Conservation (phyloP, 345 rosid species). For the Streptanthus diversifolius region DNA sequence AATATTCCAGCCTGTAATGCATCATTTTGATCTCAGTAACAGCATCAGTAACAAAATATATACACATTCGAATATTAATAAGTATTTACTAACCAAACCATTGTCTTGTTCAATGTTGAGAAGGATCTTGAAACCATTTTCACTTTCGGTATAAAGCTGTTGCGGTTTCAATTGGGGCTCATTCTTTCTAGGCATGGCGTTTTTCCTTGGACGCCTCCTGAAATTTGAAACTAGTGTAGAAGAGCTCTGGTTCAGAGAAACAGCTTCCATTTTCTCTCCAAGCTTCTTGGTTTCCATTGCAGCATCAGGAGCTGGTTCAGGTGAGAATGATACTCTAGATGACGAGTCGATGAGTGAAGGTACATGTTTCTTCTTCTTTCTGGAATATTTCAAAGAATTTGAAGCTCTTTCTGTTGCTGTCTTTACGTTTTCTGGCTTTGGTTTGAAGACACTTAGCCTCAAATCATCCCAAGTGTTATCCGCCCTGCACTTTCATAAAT, state of each 20-base stretch:
- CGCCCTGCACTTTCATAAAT: slow-evolving; percentile 15
- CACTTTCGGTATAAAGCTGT: neutral
- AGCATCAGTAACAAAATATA: neutral
- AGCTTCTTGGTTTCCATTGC: slow-evolving; percentile 22
- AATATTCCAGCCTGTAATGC: slow-evolving; percentile 10
- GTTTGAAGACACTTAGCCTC: neutral
- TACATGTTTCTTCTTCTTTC: neutral
- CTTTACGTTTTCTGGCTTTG: neutral
- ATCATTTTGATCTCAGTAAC: neutral
- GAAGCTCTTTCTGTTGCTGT: neutral
- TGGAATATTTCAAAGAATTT: neutral
- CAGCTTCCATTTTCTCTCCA: neutral
- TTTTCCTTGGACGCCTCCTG: neutral
- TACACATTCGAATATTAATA: neutral
- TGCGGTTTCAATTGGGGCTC: neutral
- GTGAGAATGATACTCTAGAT: neutral
- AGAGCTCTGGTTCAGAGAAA: slow-evolving; percentile 11
- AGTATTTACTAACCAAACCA: slow-evolving; percentile 35
- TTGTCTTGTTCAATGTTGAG: slow-evolving; percentile 20
- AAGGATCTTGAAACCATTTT: neutral
- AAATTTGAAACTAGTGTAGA: neutral
- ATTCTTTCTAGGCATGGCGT: neutral
- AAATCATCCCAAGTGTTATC: neutral
- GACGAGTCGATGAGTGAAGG: neutral
- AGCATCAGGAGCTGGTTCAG: neutral